Evolutionary conservation across 208 protist species (phyloP).

Genomic region (Leishmania amazonensis): DNA sequence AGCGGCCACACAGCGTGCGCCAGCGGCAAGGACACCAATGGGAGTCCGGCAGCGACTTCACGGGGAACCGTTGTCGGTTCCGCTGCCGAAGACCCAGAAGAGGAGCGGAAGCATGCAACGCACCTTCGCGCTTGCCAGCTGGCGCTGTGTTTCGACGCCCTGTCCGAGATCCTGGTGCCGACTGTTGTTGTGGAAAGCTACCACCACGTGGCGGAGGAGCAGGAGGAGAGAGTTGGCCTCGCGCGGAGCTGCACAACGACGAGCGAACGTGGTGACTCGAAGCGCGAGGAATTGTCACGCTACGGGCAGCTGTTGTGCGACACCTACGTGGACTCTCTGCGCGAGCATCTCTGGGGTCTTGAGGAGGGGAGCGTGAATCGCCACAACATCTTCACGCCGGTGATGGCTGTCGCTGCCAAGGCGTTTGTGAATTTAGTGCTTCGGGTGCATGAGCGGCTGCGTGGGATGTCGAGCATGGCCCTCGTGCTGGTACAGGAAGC

Average conservation of each 20-base stretch:
- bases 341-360: constrained; percentile 27
- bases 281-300: constrained; percentile 46
- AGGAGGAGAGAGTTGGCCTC: constrained; percentile 5
- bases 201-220: constrained; percentile 7
- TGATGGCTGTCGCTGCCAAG: constrained; percentile 50
- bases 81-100: constrained; percentile 9
- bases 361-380: constrained; percentile 12
- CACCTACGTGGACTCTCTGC: constrained; percentile 76
- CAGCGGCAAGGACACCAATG: not conserved
- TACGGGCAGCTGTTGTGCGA: constrained; percentile 75
- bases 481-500: constrained; percentile 29
- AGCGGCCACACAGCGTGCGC: not conserved
- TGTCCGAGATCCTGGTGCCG: constrained; percentile 62
- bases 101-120: constrained; percentile 9
- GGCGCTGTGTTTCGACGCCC: constrained; percentile 58
- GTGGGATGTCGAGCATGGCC: constrained; percentile 46
- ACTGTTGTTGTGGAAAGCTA: constrained; percentile 13
- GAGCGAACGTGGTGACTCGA: constrained; percentile 10
- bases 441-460: constrained; percentile 65
- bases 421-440: constrained; percentile 57
- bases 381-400: constrained; percentile 32
- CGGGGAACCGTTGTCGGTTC: not conserved
- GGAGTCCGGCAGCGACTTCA: not conserved
- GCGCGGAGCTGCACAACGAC: constrained; percentile 14
- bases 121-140: constrained; percentile 32